Evolutionary conservation across 2,329 filamentous ascomycete genomes (phyloP), one percentile per base, ranked within the genome.

Genomic region (Fusarium ramigenum): DNA sequence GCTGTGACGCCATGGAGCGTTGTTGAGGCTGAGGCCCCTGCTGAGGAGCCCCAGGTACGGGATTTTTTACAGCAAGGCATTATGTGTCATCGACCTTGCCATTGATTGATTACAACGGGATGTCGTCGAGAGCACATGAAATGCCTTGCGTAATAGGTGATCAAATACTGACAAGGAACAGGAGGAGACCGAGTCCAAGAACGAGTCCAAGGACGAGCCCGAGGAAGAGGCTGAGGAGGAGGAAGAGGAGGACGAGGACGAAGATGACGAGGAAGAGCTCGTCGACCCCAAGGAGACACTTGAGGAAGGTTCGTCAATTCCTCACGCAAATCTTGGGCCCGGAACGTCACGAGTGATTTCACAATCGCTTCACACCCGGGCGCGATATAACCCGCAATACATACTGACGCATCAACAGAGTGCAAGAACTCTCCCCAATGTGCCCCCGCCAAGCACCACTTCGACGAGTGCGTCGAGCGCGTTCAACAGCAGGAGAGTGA

Each of bases 401-500:
- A 59, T 57, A 66, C 77, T 78, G 64, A 77, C 77, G 59, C 67
- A 66, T 69, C 39, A 42, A 69, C 84, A 98, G 96, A 97, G 82
- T 99, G 96, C 90, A 90, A 90, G 85, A 91, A 96, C 84, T 95
- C 95, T 75, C 89, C 92, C 84, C 87, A 93, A 84, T 99, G 96
- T 86, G 88, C 92, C 71, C 92, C 93, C 68, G 90, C 90, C 82
- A 99, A 98, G 91, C 96, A 98, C 89, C 96, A 99, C 90, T 98
- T 93, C 84, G 96, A 98, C 77, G 94, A 98, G 87, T 99, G 96
- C 84, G 95, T 96, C 79, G 95, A 97, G 90, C 95, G 96, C 80
- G 96, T 99, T 78, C 80, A 83, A 65, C 77, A 83, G 77, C 82
- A 83, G 73, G 90, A 94, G 80, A 90, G 92, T 78, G 89, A 92